A percentile compares a stretch with the other conserved stretches of the same genome.
Conservation (phyloP, 768 basidiomycete genomes). For the Lactifluus piperatus region DNA sequence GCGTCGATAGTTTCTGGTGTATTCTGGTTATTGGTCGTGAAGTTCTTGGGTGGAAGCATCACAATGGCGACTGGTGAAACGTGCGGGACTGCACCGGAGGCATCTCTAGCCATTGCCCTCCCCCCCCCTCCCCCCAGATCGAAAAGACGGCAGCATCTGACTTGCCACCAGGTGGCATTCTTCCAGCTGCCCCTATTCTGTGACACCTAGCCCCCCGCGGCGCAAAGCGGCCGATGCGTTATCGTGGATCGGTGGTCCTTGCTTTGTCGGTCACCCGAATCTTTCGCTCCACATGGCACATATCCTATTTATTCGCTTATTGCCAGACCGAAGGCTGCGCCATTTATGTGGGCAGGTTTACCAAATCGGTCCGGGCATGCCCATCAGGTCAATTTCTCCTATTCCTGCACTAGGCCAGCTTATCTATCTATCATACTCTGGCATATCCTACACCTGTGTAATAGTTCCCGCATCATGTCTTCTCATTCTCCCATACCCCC, state of each 20-base stretch:
- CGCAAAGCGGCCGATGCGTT: not conserved
- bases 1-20: conserved; percentile 13
- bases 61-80: not conserved
- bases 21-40: not conserved
- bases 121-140: not conserved
- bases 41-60: not conserved
- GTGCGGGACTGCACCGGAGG: not conserved
- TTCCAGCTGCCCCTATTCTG: not conserved
- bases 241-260: conserved; percentile 5
- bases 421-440: conserved; percentile 10
- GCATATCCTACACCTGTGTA: conserved; percentile 20
- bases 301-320: conserved; percentile 13
- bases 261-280: not conserved
- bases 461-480: conserved; percentile 13
- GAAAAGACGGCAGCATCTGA: not conserved
- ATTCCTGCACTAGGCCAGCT: not conserved
- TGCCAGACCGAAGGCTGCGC: conserved; percentile 4
- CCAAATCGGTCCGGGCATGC: not conserved
- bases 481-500: not conserved
- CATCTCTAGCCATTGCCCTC: not conserved
- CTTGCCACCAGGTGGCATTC: not conserved
- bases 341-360: conserved; percentile 6
- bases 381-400: conserved; percentile 5
- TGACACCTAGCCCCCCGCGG: not conserved
- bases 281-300: conserved; percentile 6